Evolutionary conservation across 2,329 filamentous ascomycete species (phyloP), one percentile per base, ranked within the genome.

Genomic region (Ambrosiella beaveri): DNA sequence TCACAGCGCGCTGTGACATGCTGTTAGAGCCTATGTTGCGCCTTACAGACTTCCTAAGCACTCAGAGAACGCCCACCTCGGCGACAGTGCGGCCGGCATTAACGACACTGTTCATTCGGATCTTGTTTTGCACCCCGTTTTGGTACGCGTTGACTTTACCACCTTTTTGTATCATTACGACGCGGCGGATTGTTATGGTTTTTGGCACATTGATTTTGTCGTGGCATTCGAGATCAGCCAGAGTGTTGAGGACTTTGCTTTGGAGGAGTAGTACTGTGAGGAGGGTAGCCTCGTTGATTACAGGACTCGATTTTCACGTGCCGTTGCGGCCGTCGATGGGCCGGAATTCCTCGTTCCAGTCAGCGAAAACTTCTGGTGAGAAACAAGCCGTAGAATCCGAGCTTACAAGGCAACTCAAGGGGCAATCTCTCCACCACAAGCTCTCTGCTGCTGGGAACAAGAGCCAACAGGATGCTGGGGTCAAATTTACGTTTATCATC

Each of bases 401-500:
- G 64, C 71, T 75, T 5, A 74, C 73, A 45, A 75, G 71, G 63
- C 74, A 71, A 8, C 68, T 73, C 35, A 61, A 61, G 39, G 68
- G 67, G 35, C 65, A 68, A 40, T 65, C 67, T 17, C 27, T 59
- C n/a, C 51, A 60, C 38, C 15, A 54, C 2, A 57, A 54, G 39
- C 19, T 54, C 17, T 41, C 55, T 6, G 50, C 37, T 11, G 51
- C 37, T 11, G 51, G 51, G 35, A 38, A 27, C 13, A 47, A 47
- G 19, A 53, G 51, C 15, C 27, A 27, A 7, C 27, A 38, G 51
- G 41, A 70, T n/a, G 80, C 88, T 0, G 89, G 90, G 1, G 87
- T 98, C 12, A 86, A 89, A 50, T 98, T 98, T 66, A 98, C 93
- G 0, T 98, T 98, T 62, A 90, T 93, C 53, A 77, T 98, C 1